These are phyloP conservation scores for Russula lepida DNA, from an alignment of 768 basidiomycete species.

Conservation along the genomic window DNA sequence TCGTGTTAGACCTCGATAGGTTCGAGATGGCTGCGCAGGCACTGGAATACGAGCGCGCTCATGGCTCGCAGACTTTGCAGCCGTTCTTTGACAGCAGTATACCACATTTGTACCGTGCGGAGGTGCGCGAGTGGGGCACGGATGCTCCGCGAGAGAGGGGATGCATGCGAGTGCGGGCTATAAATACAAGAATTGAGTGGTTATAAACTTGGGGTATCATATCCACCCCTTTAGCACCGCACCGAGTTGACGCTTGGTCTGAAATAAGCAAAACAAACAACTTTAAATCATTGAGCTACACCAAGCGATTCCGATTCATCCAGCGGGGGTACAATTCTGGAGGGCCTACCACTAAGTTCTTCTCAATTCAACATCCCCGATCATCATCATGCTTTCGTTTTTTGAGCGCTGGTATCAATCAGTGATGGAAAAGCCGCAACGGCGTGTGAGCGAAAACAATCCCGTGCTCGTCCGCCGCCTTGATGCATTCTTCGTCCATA, in stretches of 20 bases:
- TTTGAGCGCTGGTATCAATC: conserved; percentile 15
- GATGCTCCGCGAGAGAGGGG: conserved; percentile 44
- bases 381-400: neutral
- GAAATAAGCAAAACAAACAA: neutral
- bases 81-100: conserved; percentile 76
- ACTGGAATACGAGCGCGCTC: conserved; percentile 59
- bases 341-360: neutral
- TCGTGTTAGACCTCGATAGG: conserved; percentile 61
- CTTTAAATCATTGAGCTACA: too few species aligned
- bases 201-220: neutral
- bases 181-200: neutral
- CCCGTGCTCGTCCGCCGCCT: conserved; percentile 87
- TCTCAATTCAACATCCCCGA: neutral
- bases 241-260: neutral
- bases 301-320: too few species aligned
- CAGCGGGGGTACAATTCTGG: neutral
- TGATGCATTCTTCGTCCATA: conserved; percentile 96
- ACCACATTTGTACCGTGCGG: conserved; percentile 60
- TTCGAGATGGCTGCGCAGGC: conserved; percentile 88
- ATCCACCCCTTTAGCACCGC: neutral
- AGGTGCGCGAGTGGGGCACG: conserved; percentile 64
- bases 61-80: conserved; percentile 45
- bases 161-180: neutral
- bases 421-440: conserved; percentile 87
- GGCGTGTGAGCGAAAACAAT: conserved; percentile 90